phyloP scores from a whole-genome alignment of 139 green algal genomes.

The Chlorella sp. region DNA sequence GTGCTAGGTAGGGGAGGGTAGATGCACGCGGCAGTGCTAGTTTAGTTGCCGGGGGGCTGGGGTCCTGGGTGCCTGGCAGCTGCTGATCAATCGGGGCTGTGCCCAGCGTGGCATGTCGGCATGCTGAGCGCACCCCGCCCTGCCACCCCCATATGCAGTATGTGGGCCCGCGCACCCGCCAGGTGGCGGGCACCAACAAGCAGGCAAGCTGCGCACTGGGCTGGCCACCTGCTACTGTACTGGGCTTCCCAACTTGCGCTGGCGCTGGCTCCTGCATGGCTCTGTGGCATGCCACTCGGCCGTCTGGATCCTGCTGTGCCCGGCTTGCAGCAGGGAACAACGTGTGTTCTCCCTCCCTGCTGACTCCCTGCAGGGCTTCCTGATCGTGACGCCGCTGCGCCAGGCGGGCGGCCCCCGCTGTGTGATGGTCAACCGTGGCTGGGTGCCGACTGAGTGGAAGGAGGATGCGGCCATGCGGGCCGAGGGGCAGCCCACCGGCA shows the following conservation, averaged over 20 bases:
- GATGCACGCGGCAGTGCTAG: too few species aligned
- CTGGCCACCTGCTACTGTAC: neutral
- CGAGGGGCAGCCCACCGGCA: slow-evolving; percentile 3
- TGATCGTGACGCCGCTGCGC: slow-evolving; percentile 75
- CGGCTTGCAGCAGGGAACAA: too few species aligned
- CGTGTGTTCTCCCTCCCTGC: neutral
- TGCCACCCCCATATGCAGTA: slow-evolving; percentile 41
- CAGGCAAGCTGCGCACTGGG: neutral
- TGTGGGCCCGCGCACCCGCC: slow-evolving; percentile 72
- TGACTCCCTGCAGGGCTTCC: slow-evolving; percentile 52
- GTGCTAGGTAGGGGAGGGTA: too few species aligned
- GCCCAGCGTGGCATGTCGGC: too few species aligned
- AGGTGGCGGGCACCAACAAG: slow-evolving; percentile 14
- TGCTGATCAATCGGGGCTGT: too few species aligned
- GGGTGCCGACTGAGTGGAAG: slow-evolving; percentile 75
- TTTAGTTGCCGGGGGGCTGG: too few species aligned
- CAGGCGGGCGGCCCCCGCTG: slow-evolving; percentile 34
- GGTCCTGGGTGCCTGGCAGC: too few species aligned
- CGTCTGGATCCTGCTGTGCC: too few species aligned
- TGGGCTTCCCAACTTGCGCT: too few species aligned
- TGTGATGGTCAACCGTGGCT: slow-evolving; percentile 83
- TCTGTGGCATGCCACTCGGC: too few species aligned
- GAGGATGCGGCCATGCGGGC: slow-evolving; percentile 6
- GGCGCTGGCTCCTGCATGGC: too few species aligned
- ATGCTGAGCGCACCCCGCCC: too few species aligned